These are phyloP conservation scores for Sporothrix globosa DNA, from an alignment of 2,329 filamentous ascomycete genomes.

Conservation along the genomic window DNA sequence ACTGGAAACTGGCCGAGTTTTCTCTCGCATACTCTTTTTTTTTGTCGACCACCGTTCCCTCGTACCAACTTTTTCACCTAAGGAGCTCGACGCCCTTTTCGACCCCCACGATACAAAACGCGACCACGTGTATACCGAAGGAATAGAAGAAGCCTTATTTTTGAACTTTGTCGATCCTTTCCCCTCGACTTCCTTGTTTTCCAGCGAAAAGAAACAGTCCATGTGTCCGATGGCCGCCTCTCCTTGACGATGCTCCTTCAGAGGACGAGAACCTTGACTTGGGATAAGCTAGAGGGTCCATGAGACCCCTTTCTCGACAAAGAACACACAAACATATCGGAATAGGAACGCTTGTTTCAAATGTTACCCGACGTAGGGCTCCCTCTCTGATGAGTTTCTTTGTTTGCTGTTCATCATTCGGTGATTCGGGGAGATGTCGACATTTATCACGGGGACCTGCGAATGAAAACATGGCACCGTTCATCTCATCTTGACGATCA, in stretches of 20 bases:
- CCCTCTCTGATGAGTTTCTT: not conserved
- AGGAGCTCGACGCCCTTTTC: not conserved
- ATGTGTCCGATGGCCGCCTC: not conserved
- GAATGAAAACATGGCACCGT: not conserved
- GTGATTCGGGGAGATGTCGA: not conserved
- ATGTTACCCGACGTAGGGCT: not conserved
- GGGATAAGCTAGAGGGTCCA: not conserved
- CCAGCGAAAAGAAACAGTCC: not conserved
- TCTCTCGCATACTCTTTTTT: not conserved
- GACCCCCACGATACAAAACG: not conserved
- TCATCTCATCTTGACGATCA: not conserved
- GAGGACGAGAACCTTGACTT: conserved; percentile 6
- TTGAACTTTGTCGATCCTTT: not conserved
- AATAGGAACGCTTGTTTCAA: not conserved
- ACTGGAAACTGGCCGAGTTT: conserved; percentile 12
- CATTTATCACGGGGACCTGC: too few relatives aligned
- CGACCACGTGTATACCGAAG: not conserved
- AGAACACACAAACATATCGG: not conserved
- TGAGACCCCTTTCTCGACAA: not conserved
- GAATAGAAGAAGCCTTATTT: not conserved
- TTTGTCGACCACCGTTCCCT: not conserved
- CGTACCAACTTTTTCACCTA: not conserved
- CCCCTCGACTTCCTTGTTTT: conserved; percentile 1
- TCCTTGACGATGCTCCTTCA: not conserved
- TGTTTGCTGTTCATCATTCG: not conserved